phyloP scores from a whole-genome alignment of 208 protist genomes.

The Trypanosoma caninum region DNA sequence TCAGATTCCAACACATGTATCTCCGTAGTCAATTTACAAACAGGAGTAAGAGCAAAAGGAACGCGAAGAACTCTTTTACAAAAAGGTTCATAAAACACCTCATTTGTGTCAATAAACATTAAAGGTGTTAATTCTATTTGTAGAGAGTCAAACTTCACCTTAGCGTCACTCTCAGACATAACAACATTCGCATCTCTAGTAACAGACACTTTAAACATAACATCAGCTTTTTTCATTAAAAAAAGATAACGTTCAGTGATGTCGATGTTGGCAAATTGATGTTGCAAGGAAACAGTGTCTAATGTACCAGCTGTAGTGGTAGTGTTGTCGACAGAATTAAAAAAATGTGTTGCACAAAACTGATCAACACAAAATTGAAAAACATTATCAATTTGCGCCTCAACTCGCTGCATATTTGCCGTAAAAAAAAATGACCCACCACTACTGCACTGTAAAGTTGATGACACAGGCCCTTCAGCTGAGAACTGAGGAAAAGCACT shows the following conservation, averaged over 20 bases:
- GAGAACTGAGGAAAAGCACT: too few relatives aligned
- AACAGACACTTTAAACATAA: background rate
- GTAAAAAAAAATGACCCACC: background rate
- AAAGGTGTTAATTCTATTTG: conserved; percentile 55
- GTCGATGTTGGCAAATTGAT: background rate
- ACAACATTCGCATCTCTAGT: background rate
- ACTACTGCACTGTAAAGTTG: background rate
- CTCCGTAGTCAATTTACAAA: conserved; percentile 47
- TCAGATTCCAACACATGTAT: conserved; percentile 52
- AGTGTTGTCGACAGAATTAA: background rate
- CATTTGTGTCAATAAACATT: conserved; percentile 66
- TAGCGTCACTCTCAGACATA: conserved; percentile 31
- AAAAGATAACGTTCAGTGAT: conserved; percentile 4
- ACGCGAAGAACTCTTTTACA: conserved; percentile 62
- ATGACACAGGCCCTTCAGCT: too few relatives aligned
- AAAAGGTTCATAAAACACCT: conserved; percentile 80
- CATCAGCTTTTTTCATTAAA: background rate
- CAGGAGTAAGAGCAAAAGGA: conserved; percentile 55
- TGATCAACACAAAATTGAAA: conserved; percentile 10
- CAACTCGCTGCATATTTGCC: conserved; percentile 12
- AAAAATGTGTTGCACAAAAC: background rate
- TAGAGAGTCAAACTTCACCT: conserved; percentile 33
- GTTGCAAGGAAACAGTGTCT: conserved; percentile 6
- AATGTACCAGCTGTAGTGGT: background rate
- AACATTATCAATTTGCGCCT: conserved; percentile 18